Evolutionary conservation across 1,284 basidiomycete species (phyloP).

Genomic region (Cutaneotrichosporon sp.): DNA sequence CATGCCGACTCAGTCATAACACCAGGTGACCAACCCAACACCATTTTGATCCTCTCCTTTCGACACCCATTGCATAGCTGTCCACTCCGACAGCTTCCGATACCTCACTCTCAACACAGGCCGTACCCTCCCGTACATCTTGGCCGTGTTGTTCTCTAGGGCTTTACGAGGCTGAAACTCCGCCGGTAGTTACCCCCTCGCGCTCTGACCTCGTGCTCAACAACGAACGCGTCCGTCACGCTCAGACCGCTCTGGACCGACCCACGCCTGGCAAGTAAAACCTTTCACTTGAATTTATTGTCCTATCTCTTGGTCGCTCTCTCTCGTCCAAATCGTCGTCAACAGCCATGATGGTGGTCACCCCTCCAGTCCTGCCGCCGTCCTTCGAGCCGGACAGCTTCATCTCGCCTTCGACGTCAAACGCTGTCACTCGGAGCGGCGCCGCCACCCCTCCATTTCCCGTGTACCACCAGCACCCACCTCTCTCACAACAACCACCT

Average conservation of each 20-base stretch:
- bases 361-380: constrained; percentile 15
- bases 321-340: too few species aligned
- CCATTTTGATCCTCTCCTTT: too few species aligned
- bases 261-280: neutral
- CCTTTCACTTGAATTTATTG: neutral
- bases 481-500: neutral
- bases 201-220: neutral
- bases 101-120: too few species aligned
- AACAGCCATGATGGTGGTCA: constrained; percentile 22
- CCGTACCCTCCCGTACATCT: neutral
- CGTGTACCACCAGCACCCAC: neutral
- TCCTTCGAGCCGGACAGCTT: constrained; percentile 13
- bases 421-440: neutral
- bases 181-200: neutral
- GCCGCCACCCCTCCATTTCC: constrained; percentile 5
- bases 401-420: neutral
- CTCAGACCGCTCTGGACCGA: neutral
- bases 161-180: constrained; percentile 1
- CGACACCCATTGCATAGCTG: too few species aligned
- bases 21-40: too few species aligned
- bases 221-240: neutral
- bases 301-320: neutral
- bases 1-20: too few species aligned
- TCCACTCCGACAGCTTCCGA: too few species aligned
- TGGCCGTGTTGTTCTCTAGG: neutral